Percentiles rank a stretch among this genome's conserved stretches.
Evolutionary conservation across 331 rosid species (phyloP).

Genomic region (Spiraea crenata): DNA sequence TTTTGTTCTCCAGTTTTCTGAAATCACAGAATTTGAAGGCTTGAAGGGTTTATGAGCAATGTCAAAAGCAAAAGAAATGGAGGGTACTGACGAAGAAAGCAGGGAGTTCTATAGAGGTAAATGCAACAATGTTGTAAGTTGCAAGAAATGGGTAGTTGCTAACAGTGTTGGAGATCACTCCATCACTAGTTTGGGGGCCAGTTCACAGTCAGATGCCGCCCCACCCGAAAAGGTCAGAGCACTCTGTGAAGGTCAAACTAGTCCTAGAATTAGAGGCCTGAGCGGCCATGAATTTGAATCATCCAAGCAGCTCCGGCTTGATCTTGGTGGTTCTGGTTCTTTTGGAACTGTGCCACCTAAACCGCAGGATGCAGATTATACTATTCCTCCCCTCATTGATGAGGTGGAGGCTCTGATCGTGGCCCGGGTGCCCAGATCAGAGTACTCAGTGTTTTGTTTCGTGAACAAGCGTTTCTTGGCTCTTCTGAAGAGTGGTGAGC

Average conservation of each 20-base stretch:
- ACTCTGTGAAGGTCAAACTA: neutral
- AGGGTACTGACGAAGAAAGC: constrained; percentile 20
- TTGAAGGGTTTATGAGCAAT: constrained; percentile 24
- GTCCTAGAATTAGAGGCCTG: neutral
- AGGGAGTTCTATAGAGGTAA: constrained; percentile 15
- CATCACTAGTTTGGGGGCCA: constrained; percentile 16
- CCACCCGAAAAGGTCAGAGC: constrained; percentile 22
- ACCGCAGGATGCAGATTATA: constrained; percentile 91
- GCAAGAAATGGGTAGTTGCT: constrained; percentile 24
- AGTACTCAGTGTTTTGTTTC: constrained; percentile 50
- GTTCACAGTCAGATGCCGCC: constrained; percentile 13
- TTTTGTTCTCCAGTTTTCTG: constrained; percentile 8
- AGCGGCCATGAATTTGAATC: constrained; percentile 4
- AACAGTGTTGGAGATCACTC: constrained; percentile 5
- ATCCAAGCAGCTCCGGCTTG: constrained; percentile 18
- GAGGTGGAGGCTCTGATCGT: constrained; percentile 70
- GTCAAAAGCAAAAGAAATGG: constrained; percentile 21
- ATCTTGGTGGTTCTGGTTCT: constrained; percentile 25
- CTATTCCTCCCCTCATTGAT: constrained; percentile 49
- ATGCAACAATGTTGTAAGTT: constrained; percentile 1
- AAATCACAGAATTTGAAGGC: constrained; percentile 17
- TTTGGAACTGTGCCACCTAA: constrained; percentile 12
- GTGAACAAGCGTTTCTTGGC: constrained; percentile 55
- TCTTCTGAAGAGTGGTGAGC: constrained; percentile 56
- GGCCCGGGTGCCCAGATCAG: constrained; percentile 71